Evolutionary conservation across 805 yeast genomes (phyloP).

Genomic region (Yueomyces sp.): DNA sequence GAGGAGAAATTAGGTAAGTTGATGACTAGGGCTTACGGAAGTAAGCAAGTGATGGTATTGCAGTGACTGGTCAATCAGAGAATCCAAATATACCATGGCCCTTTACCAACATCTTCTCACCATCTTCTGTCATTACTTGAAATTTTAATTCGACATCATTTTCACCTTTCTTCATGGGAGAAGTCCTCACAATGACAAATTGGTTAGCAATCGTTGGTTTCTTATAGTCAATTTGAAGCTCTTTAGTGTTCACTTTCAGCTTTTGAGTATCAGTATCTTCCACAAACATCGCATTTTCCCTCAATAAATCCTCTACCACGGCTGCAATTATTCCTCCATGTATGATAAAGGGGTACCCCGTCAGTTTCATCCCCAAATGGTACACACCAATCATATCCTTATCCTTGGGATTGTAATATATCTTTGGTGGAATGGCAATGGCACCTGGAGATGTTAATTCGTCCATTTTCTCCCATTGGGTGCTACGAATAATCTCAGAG

Average conservation of each 20-base stretch:
- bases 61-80: too few species aligned
- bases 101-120: conserved; percentile 38
- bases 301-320: conserved; percentile 62
- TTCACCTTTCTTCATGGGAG: conserved; percentile 22
- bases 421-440: conserved; percentile 56
- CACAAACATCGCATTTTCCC: conserved; percentile 34
- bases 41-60: too few species aligned
- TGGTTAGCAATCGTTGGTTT: conserved; percentile 71
- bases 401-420: conserved; percentile 43
- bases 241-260: conserved; percentile 26
- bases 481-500: conserved; percentile 17
- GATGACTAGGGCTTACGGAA: too few species aligned
- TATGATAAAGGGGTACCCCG: conserved; percentile 78
- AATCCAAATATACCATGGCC: conserved; percentile 34
- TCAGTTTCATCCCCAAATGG: conserved; percentile 63
- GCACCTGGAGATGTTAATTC: conserved; percentile 66
- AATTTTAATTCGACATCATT: conserved; percentile 26
- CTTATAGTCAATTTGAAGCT: conserved; percentile 35
- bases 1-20: too few species aligned
- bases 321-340: conserved; percentile 88
- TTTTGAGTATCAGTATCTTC: conserved; percentile 7
- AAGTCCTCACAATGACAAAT: conserved; percentile 53
- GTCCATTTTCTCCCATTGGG: conserved; percentile 5
- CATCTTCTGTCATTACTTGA: conserved; percentile 39
- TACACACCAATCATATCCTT: conserved; percentile 53